Base-by-base conservation (phyloP, 331 rosid species). In the Erythrophleum ivorense region DNA sequence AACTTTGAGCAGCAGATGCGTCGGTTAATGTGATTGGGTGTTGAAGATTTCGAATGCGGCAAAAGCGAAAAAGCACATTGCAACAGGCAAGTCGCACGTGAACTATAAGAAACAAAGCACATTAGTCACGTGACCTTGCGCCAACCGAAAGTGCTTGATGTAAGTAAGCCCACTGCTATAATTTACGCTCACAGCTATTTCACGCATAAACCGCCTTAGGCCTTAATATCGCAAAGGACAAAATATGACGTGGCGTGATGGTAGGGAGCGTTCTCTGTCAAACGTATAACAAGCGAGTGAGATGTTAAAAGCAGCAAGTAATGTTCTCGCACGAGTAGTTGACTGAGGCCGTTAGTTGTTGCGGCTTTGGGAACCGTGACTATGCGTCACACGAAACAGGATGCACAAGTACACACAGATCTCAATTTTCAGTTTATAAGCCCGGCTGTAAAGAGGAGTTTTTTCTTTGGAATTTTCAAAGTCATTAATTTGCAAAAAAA, bases 71-170 rank as follows among this genome's bases (percentile, higher is more conserved):
- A 12, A 66, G 3, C 33, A 3, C 8, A 3, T 67, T 18, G 52
- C 33, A 2, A 2, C 46, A 16, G 71, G 71, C 48, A 49, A 65
- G 29, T 41, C 31, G 18, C 73, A 40, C 31, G 31, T 67, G 52
- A 67, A 67, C 29, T 3, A 24, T 0, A 4, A 4, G 71, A 5
- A 43, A 7, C 43, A 8, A 0, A 9, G 8, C 52, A 3, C 29
- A n/a, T 29, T 9, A n/a, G 71, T n/a, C 73, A 68, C 73, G 53
- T 68, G 73, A 68, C 53, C 50, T 19, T 40, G 18, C 7, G 15
- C 50, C 71, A 0, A 8, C 72, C 40, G 8, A n/a, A 41, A n/a
- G 0, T 13, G 40, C 40, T 2, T 36, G 40, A 36, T 4, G 40
- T 36, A 2, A 36, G 29, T 24, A 24, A 24, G 40, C 5, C 40